Percentiles rank a stretch among this genome's conserved stretches.
phyloP scores from a whole-genome alignment of 768 basidiomycete species.

The Lactifluus subvellereus region DNA sequence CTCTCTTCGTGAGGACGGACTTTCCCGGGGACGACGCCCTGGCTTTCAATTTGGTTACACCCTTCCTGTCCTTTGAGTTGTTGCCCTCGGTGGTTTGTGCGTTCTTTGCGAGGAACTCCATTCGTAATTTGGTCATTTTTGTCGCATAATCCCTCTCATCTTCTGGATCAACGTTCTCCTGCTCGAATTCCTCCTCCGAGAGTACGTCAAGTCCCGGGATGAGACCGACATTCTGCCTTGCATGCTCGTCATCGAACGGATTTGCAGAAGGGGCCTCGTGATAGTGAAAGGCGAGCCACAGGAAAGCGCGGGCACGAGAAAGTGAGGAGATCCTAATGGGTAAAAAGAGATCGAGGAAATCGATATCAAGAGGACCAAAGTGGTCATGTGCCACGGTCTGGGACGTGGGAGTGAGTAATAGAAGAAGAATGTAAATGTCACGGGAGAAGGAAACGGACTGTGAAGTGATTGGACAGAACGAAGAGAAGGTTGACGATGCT shows the following conservation, averaged over 20 bases:
- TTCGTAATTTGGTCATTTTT: slow-evolving; percentile 37
- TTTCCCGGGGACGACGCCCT: slow-evolving; percentile 4
- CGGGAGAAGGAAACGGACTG: slow-evolving; percentile 28
- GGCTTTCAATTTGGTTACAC: slow-evolving; percentile 4
- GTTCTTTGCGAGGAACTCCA: slow-evolving; percentile 34
- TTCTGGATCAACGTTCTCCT: slow-evolving; percentile 41
- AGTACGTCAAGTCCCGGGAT: slow-evolving; percentile 30
- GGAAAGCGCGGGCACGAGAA: slow-evolving; percentile 41
- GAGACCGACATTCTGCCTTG: slow-evolving; percentile 27
- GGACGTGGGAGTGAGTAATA: background rate
- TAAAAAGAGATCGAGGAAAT: slow-evolving; percentile 42
- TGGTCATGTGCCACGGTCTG: slow-evolving; percentile 36
- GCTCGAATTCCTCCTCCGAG: slow-evolving; percentile 30
- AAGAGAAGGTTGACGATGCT: slow-evolving; percentile 68
- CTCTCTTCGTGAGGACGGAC: slow-evolving; percentile 16
- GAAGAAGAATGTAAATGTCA: background rate
- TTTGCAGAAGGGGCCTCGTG: slow-evolving; percentile 37
- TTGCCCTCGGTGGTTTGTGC: slow-evolving; percentile 23
- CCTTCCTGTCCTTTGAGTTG: slow-evolving; percentile 18
- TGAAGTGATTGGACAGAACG: slow-evolving; percentile 52
- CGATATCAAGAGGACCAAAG: slow-evolving; percentile 32
- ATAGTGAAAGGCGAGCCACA: slow-evolving; percentile 45
- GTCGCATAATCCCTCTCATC: slow-evolving; percentile 39
- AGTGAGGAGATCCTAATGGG: slow-evolving; percentile 36
- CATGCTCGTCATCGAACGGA: slow-evolving; percentile 35